Conservation (phyloP, 805 yeast genomes). For the Ogataea methylovora region DNA sequence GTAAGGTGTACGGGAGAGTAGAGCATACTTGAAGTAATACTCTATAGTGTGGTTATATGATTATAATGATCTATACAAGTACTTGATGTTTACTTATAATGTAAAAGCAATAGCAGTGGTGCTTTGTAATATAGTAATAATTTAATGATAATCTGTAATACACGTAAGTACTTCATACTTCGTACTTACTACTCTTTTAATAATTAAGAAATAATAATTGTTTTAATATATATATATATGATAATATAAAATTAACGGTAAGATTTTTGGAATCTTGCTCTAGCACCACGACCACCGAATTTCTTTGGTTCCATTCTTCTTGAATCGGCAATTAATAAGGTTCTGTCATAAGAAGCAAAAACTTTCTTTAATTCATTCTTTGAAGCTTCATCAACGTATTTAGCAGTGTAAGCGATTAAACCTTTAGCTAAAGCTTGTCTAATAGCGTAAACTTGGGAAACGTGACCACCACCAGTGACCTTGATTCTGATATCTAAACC, state of each 20-base stretch:
- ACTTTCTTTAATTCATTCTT: conserved; percentile 99
- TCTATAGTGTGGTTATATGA: no score
- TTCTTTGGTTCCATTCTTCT: conserved; percentile 99
- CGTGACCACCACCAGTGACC: conserved; percentile 99
- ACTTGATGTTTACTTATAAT: no score
- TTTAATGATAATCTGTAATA: no score
- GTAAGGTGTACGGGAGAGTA: no score
- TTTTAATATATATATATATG: neutral
- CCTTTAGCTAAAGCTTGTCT: conserved; percentile 99
- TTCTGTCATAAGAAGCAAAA: conserved; percentile 96
- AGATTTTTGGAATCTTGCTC: conserved; percentile 99
- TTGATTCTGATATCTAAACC: conserved; percentile 97
- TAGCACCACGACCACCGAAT: conserved; percentile 99
- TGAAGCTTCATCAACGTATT: conserved; percentile 98
- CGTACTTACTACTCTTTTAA: no score
- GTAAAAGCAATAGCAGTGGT: no score
- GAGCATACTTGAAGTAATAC: no score
- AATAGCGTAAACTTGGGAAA: conserved; percentile 98
- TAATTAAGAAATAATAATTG: no score
- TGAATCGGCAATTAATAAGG: conserved; percentile 98
- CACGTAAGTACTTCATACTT: no score
- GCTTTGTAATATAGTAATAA: no score
- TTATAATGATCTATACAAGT: no score
- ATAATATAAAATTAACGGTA: conserved; percentile 69
- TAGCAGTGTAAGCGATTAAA: conserved; percentile 98